Evolutionary conservation across 805 yeast species (phyloP).

Genomic region (Torulaspora microellipsoides): DNA sequence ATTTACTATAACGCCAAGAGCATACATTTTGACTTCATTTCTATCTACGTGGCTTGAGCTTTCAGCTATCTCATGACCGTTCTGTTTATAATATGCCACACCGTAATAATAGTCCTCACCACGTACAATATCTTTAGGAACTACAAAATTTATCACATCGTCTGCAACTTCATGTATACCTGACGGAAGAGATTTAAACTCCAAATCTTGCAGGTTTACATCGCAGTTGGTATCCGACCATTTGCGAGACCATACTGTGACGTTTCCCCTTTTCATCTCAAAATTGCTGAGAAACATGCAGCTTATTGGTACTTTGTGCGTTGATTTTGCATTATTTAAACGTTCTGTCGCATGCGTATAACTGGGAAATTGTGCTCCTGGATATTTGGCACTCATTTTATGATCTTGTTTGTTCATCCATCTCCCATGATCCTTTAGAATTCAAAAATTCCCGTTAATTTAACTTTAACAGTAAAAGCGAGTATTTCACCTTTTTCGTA

Average conservation of each 20-base stretch:
- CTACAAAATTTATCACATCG: conserved; percentile 54
- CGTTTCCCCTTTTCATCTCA: conserved; percentile 33
- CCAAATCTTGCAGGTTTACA: conserved; percentile 41
- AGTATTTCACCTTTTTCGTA: no score
- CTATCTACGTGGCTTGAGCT: conserved; percentile 34
- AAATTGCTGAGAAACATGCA: conserved; percentile 31
- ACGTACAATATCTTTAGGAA: conserved; percentile 28
- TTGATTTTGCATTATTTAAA: conserved; percentile 3
- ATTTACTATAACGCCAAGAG: conserved; percentile 58
- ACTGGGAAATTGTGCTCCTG: neutral
- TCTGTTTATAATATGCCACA: conserved; percentile 48
- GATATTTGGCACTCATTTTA: neutral
- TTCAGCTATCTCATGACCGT: conserved; percentile 30
- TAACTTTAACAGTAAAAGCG: no score
- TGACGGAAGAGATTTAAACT: conserved; percentile 63
- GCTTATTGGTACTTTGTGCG: conserved; percentile 16
- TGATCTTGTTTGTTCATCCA: neutral
- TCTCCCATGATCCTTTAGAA: neutral
- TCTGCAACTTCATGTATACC: conserved; percentile 51
- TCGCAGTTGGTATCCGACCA: conserved; percentile 10
- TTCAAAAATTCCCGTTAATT: no score
- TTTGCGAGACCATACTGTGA: conserved; percentile 26
- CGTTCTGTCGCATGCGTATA: neutral
- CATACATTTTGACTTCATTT: conserved; percentile 51
- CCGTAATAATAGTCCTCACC: conserved; percentile 38